These are phyloP conservation scores for Clavispora santaluciae DNA, from an alignment of 805 yeast species.

Conservation along the genomic window DNA sequence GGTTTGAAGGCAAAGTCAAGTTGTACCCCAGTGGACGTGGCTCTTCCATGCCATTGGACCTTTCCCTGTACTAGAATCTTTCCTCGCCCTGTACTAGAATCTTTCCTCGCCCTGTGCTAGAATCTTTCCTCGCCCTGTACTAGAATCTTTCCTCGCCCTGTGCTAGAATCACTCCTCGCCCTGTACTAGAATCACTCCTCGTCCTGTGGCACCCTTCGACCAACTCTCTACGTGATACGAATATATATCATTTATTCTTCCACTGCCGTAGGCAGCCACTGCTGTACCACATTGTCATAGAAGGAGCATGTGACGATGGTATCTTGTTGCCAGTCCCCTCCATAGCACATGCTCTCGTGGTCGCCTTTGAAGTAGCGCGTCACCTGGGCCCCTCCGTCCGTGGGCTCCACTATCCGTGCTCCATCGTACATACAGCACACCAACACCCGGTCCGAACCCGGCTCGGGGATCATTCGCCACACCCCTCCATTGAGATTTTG, in stretches of 20 bases:
- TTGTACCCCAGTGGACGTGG: slow-evolving; percentile 96
- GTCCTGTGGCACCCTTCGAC: background rate
- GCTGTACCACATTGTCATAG: slow-evolving; percentile 77
- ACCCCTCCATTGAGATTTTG: slow-evolving; percentile 85
- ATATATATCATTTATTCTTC: background rate
- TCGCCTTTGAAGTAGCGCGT: slow-evolving; percentile 51
- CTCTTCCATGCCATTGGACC: slow-evolving; percentile 78
- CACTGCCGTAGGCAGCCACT: slow-evolving; percentile 48
- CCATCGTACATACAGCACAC: slow-evolving; percentile 97
- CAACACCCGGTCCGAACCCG: slow-evolving; percentile 45
- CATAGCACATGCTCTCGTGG: slow-evolving; percentile 92
- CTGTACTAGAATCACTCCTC: too few species aligned
- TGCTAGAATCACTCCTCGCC: too few species aligned
- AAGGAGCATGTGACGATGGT: slow-evolving; percentile 80
- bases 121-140: slow-evolving; percentile 30
- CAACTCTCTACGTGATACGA: background rate
- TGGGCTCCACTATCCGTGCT: slow-evolving; percentile 55
- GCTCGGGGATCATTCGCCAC: slow-evolving; percentile 79
- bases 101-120: slow-evolving; percentile 30
- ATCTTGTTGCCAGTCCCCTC: slow-evolving; percentile 78
- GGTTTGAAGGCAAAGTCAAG: slow-evolving; percentile 61
- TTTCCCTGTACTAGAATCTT: slow-evolving; percentile 26
- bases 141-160: too few species aligned
- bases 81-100: slow-evolving; percentile 28
- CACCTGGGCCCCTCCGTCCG: slow-evolving; percentile 16